Evolutionary conservation across 306 rosid species (phyloP), one percentile per base, ranked within the genome.

Genomic region (Sechiopsis laciniata): DNA sequence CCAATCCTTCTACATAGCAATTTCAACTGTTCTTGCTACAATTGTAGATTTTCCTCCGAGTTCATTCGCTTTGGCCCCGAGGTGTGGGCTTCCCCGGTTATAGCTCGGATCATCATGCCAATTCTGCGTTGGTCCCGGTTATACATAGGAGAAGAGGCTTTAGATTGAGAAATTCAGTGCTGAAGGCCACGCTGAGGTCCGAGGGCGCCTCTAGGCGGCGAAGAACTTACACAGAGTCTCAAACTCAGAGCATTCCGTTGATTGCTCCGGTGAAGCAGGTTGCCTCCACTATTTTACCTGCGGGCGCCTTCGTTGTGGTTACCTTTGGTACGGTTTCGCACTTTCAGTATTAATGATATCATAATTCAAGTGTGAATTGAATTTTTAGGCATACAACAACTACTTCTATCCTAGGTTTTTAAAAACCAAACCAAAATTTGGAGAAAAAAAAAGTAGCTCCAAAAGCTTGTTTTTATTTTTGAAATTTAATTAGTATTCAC

Each of bases 221-320:
- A 46, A 86, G 95, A 83, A 92, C 88, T 48, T 89, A 89, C 54
- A 84, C 88, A 61, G 82, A 89, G 82, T 83, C 96, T 76, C 97
- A 87, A 84, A 72, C 78, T 62, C 76, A 45, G 59, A 77, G 85
- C 76, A 71, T 87, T 26, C 76, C 82, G 24, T 71, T 89, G 3
- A 75, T 70, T 83, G 85, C 87, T 12, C 87, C 95, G 3, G 76
- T 86, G 63, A 84, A 88, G 80, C 92, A 89, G 85, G 72, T 88
- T 66, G 87, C 88, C 22, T 84, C 88, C 19, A 45, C 72, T 71
- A 88, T 80, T 37, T 81, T 78, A 17, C 97, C 99, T 6, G 85
- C 86, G 60, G 99, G 91, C 55, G 75, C 70, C 2, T 79, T 91
- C 77, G 67, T 91, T 59, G 89, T 82, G 22, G 63, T 84, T 79